A percentile compares a stretch with the other conserved stretches of the same genome.
Evolutionary conservation across 768 basidiomycete genomes (phyloP).

Genomic region (Kwoniella dendrophila): DNA sequence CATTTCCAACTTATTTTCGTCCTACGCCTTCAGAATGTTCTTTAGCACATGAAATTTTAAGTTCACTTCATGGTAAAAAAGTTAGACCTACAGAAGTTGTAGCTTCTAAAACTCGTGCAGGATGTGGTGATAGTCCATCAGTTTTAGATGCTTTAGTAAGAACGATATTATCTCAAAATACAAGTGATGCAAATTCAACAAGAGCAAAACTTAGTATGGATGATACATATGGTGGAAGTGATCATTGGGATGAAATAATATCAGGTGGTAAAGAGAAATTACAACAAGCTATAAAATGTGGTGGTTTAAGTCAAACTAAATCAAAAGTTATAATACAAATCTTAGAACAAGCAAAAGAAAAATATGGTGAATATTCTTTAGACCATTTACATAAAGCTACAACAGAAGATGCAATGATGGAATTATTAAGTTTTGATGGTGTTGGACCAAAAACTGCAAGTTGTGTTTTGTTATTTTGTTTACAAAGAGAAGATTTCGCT

Average conservation of each 20-base stretch:
- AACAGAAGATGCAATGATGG: constrained; percentile 44
- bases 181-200: constrained; percentile 41
- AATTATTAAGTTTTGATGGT: constrained; percentile 42
- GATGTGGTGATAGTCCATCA: constrained; percentile 49
- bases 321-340: constrained; percentile 46
- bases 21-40: constrained; percentile 43
- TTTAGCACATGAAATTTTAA: constrained; percentile 36
- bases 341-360: constrained; percentile 45
- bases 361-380: constrained; percentile 43
- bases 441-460: constrained; percentile 51
- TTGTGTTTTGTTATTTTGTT: constrained; percentile 49
- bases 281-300: constrained; percentile 48
- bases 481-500: constrained; percentile 43
- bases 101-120: constrained; percentile 36
- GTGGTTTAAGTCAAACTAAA: constrained; percentile 47
- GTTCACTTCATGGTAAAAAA: constrained; percentile 33
- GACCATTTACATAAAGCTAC: constrained; percentile 47
- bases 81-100: constrained; percentile 29
- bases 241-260: constrained; percentile 49
- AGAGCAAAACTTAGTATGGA: constrained; percentile 46
- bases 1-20: constrained; percentile 44
- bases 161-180: constrained; percentile 49
- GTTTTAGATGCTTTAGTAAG: constrained; percentile 49
- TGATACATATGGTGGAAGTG: constrained; percentile 43
- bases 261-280: constrained; percentile 36